Percentiles rank a stretch among this genome's conserved stretches.
Conservation (phyloP, 2,329 filamentous ascomycete species). For the Diaporthe nobilis region DNA sequence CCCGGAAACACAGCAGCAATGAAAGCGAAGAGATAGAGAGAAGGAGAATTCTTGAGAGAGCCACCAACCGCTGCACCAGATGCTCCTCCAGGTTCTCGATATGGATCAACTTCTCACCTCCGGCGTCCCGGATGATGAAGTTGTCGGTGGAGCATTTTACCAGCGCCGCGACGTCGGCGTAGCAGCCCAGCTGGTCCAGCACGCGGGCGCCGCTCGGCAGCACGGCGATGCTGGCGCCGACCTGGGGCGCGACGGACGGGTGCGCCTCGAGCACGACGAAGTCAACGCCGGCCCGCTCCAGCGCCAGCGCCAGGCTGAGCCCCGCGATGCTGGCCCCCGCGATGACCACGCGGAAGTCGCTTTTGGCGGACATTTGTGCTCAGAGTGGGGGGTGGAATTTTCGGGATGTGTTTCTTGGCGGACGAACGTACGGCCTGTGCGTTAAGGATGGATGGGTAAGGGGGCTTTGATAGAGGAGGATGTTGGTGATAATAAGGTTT, state of each 20-base stretch:
- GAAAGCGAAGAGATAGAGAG: too few species aligned
- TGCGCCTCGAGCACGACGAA: conserved; percentile 64
- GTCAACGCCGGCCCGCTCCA: conserved; percentile 59
- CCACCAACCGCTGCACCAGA: conserved; percentile 22
- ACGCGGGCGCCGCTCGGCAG: conserved; percentile 59
- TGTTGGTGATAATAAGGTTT: not conserved
- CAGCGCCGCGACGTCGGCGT: conserved; percentile 35
- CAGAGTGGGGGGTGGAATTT: too few species aligned
- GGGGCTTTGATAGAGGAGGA: not conserved
- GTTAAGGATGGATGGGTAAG: not conserved
- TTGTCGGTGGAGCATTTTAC: conserved; percentile 18
- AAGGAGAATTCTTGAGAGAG: not conserved
- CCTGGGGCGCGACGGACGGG: conserved; percentile 56
- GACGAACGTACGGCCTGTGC: not conserved
- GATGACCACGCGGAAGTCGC: conserved; percentile 55
- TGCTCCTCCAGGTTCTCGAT: conserved; percentile 28
- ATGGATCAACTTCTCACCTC: not conserved
- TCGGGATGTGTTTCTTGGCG: not conserved
- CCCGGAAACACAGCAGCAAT: not conserved
- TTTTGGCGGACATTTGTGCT: not conserved
- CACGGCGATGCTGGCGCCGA: conserved; percentile 64
- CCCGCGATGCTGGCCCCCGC: conserved; percentile 64
- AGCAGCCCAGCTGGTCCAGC: conserved; percentile 64
- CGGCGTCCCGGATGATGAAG: conserved; percentile 28
- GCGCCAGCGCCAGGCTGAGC: conserved; percentile 59